Percentiles rank a stretch among this genome's conserved stretches.
phyloP scores from a whole-genome alignment of 176 grass and related monocot genomes.

The Ananas comosus region DNA sequence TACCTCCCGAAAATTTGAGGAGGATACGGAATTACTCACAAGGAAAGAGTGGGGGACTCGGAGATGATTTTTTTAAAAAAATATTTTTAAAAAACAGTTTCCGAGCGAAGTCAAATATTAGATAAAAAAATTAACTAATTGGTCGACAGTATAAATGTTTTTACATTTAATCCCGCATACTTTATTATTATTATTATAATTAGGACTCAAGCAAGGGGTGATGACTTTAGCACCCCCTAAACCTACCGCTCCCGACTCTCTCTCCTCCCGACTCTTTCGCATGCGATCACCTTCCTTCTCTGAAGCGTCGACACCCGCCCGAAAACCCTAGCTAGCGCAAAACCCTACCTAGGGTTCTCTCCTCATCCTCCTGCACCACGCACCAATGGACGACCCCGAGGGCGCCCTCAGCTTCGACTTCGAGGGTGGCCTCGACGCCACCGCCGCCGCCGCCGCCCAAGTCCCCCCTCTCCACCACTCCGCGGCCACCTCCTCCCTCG shows the following conservation, averaged over 20 bases:
- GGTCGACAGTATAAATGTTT: too few relatives aligned
- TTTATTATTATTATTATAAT: too few relatives aligned
- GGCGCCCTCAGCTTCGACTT: constrained; percentile 65
- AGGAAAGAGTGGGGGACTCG: too few relatives aligned
- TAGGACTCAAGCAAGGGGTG: too few relatives aligned
- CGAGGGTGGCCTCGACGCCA: constrained; percentile 31
- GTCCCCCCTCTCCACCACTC: neutral
- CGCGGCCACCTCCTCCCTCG: neutral
- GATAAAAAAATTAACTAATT: too few relatives aligned
- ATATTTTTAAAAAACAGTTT: too few relatives aligned
- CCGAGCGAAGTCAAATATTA: too few relatives aligned
- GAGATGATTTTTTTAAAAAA: too few relatives aligned
- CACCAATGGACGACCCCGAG: constrained; percentile 63
- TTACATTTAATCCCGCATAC: too few relatives aligned
- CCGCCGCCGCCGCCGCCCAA: neutral
- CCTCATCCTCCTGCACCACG: constrained; percentile 13
- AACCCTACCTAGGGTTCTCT: neutral
- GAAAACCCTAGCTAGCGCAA: neutral
- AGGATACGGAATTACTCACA: too few relatives aligned
- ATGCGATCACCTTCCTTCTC: neutral
- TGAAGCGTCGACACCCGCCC: neutral
- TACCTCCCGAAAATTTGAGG: too few relatives aligned
- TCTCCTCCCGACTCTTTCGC: neutral
- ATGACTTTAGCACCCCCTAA: too few relatives aligned
- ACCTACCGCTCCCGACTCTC: neutral